A percentile compares a stretch with the other conserved stretches of the same genome.
Conservation (phyloP, 192 early-diverging fungal genomes). For the Funneliformis geosporum region DNA sequence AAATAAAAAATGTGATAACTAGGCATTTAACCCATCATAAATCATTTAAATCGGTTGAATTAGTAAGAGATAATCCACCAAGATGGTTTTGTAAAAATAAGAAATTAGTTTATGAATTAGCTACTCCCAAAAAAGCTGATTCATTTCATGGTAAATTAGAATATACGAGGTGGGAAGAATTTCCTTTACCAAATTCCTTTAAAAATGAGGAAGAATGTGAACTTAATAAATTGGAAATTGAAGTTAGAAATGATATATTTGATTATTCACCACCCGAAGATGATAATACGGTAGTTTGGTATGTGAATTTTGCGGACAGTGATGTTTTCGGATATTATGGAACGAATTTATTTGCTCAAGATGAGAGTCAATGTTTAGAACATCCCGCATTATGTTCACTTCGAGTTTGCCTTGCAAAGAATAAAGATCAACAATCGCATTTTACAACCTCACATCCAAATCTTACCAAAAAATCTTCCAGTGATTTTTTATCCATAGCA, state of each 20-base stretch:
- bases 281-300: constrained; percentile 20
- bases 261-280: constrained; percentile 17
- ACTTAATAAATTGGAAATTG: neutral
- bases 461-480: neutral
- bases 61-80: constrained; percentile 23
- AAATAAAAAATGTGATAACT: neutral
- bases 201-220: neutral
- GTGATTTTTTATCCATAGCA: neutral
- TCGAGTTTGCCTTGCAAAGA: neutral
- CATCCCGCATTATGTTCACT: constrained; percentile 29
- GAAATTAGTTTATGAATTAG: constrained; percentile 19
- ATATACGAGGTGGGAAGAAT: constrained; percentile 26
- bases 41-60: constrained; percentile 6
- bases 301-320: constrained; percentile 31
- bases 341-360: constrained; percentile 26
- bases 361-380: constrained; percentile 29
- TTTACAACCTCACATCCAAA: neutral
- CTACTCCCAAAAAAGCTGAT: constrained; percentile 16
- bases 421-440: neutral
- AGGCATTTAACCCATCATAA: neutral
- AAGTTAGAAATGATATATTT: constrained; percentile 12
- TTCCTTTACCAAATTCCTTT: constrained; percentile 20
- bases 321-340: constrained; percentile 27
- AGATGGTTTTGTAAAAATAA: constrained; percentile 24
- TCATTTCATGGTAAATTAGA: constrained; percentile 26